Percentiles rank a stretch among this genome's conserved stretches.
Conservation (phyloP, 2,329 filamentous ascomycete species). For the Diaporthe citrichinensis region DNA sequence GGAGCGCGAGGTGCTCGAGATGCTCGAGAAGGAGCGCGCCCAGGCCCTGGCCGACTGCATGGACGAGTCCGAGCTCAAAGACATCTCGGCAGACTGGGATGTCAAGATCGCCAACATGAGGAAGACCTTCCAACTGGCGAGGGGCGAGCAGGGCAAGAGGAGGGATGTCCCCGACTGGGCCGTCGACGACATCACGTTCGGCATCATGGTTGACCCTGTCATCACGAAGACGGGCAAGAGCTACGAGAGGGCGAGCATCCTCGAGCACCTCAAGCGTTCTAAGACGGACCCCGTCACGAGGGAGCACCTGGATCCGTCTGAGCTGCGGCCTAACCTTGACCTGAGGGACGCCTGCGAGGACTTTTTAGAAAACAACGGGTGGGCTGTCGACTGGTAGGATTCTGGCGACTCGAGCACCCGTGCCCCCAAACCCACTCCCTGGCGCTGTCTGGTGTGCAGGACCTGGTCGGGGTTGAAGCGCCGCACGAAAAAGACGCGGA, state of each 20-base stretch:
- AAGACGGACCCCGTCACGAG: conserved; percentile 87
- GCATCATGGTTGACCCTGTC: conserved; percentile 80
- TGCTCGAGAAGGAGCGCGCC: conserved; percentile 64
- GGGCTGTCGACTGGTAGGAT: conserved; percentile 89
- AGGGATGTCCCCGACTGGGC: conserved; percentile 81
- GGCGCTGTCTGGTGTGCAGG: conserved; percentile 34
- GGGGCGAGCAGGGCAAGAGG: conserved; percentile 58
- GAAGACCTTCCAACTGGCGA: conserved; percentile 67
- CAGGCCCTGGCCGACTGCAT: conserved; percentile 55
- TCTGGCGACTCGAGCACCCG: conserved; percentile 8
- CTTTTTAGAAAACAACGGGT: conserved; percentile 88
- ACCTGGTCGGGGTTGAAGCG: conserved; percentile 36
- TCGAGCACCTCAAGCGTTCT: conserved; percentile 85
- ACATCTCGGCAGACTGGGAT: conserved; percentile 63
- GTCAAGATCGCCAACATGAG: conserved; percentile 61
- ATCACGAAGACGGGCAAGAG: conserved; percentile 89
- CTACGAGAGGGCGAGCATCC: conserved; percentile 88
- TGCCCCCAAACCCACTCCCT: background rate
- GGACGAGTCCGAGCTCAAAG: conserved; percentile 63
- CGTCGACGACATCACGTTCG: conserved; percentile 82
- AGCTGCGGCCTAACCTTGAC: conserved; percentile 85
- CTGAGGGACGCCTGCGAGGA: conserved; percentile 87
- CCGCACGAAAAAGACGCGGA: background rate
- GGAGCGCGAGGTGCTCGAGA: conserved; percentile 70
- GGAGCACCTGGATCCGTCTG: conserved; percentile 75